These are phyloP conservation scores for Aureobasidium sp. DNA, from an alignment of 2,329 filamentous ascomycete species.

Conservation along the genomic window DNA sequence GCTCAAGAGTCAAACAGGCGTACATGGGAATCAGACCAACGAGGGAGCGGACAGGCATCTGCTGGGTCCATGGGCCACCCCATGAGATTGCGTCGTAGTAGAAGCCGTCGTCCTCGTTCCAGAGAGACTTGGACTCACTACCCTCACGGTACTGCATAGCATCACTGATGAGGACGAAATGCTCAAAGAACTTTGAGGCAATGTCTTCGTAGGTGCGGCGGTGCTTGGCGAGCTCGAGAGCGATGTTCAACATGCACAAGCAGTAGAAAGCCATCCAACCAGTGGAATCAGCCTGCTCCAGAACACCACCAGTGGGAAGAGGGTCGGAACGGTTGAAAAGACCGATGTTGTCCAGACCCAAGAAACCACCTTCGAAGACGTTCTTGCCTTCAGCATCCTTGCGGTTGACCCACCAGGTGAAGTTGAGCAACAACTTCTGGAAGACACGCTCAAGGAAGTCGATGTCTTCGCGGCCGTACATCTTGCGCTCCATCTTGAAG, in stretches of 20 bases:
- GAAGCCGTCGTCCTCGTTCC: constrained; percentile 95
- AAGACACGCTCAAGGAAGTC: constrained; percentile 96
- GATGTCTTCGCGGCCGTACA: constrained; percentile 88
- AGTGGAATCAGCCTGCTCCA: constrained; percentile 95
- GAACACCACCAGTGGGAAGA: constrained; percentile 80
- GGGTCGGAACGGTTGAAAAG: constrained; percentile 96
- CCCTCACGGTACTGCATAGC: constrained; percentile 72
- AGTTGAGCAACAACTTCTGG: constrained; percentile 91
- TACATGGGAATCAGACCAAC: constrained; percentile 92
- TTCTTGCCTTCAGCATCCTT: constrained; percentile 95
- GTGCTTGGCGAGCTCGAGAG: constrained; percentile 89
- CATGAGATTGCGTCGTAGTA: constrained; percentile 98
- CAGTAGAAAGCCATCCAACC: constrained; percentile 99
- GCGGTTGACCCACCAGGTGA: constrained; percentile 98
- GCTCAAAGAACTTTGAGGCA: constrained; percentile 97
- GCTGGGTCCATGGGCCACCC: constrained; percentile 87
- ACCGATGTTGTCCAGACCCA: constrained; percentile 94
- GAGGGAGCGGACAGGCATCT: constrained; percentile 82
- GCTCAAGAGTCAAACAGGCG: constrained; percentile 84
- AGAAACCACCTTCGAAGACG: constrained; percentile 91
- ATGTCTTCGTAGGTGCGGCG: constrained; percentile 93
- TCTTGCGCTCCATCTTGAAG: constrained; percentile 97
- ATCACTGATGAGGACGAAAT: constrained; percentile 96
- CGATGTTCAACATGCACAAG: constrained; percentile 93
- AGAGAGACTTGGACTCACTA: constrained; percentile 71